Conservation (phyloP, 2,329 filamentous ascomycete genomes). For the Claviceps cyperi region DNA sequence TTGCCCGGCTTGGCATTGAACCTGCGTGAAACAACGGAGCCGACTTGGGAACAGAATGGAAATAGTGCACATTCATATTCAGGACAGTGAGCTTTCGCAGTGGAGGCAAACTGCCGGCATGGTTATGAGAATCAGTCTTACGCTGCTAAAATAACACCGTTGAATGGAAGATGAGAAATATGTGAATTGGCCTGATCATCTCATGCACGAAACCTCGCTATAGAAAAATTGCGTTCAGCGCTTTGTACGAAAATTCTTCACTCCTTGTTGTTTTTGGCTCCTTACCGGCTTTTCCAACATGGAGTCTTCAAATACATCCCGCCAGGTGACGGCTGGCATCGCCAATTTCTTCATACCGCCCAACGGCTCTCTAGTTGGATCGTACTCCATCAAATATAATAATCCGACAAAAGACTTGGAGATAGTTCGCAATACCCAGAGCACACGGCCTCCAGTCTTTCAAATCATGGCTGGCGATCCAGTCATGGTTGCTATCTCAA, state of each 20-base stretch:
- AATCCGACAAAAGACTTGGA: slow-evolving; percentile 33
- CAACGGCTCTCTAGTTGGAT: slow-evolving; percentile 39
- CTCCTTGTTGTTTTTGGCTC: too few relatives aligned
- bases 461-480: slow-evolving; percentile 42
- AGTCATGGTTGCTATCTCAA: slow-evolving; percentile 44
- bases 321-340: slow-evolving; percentile 47
- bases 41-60: too few relatives aligned
- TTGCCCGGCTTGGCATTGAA: too few relatives aligned
- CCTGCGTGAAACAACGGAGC: too few relatives aligned
- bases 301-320: slow-evolving; percentile 18
- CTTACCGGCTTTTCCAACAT: slow-evolving; percentile 10
- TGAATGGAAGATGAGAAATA: not conserved
- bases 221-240: not conserved
- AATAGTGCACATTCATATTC: too few relatives aligned
- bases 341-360: slow-evolving; percentile 53
- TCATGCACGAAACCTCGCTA: slow-evolving; percentile 4
- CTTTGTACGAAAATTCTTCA: not conserved
- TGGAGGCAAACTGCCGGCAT: too few relatives aligned
- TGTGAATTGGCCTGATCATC: slow-evolving; percentile 4
- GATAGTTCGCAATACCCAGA: slow-evolving; percentile 20
- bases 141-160: too few relatives aligned
- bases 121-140: too few relatives aligned
- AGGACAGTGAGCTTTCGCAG: too few relatives aligned
- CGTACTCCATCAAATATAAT: slow-evolving; percentile 44
- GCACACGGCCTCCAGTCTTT: slow-evolving; percentile 29